Conservation (phyloP, 23 red algal genomes). For the Chondrus crispus region DNA sequence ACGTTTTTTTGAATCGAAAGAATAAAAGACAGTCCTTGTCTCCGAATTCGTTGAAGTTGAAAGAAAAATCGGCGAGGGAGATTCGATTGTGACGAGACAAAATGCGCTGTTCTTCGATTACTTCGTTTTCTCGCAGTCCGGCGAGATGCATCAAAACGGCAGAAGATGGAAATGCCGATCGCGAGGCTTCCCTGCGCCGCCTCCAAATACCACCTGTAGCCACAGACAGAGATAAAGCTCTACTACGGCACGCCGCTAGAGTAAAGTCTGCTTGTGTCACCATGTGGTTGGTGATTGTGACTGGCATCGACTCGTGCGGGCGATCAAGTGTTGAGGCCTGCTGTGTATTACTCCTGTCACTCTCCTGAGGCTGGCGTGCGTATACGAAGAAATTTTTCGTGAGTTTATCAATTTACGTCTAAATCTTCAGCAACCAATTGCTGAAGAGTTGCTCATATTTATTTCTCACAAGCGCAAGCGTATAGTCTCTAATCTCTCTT, state of each 20-base stretch:
- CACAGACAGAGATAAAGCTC: not conserved
- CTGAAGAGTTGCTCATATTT: too few species aligned
- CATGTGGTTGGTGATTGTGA: too few species aligned
- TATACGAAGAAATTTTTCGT: too few species aligned
- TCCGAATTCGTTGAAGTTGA: not conserved
- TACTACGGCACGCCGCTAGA: not conserved
- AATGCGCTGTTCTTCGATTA: not conserved
- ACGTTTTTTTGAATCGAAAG: not conserved
- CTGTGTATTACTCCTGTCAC: too few species aligned
- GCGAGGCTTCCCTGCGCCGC: not conserved
- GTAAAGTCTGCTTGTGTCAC: not conserved
- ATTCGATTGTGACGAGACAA: not conserved
- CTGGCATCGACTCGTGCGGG: too few species aligned
- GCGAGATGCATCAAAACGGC: not conserved
- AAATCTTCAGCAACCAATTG: too few species aligned
- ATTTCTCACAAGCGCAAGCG: too few species aligned
- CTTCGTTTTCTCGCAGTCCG: not conserved
- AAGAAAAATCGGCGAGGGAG: not conserved
- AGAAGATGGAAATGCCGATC: not conserved
- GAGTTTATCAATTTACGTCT: too few species aligned
- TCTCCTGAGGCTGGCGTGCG: too few species aligned
- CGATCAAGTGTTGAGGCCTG: too few species aligned
- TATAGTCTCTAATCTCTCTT: too few species aligned
- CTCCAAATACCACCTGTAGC: not conserved
- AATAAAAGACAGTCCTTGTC: not conserved